Conservation (phyloP, 2,329 filamentous ascomycete species). For the Emericellopsis atlantica region DNA sequence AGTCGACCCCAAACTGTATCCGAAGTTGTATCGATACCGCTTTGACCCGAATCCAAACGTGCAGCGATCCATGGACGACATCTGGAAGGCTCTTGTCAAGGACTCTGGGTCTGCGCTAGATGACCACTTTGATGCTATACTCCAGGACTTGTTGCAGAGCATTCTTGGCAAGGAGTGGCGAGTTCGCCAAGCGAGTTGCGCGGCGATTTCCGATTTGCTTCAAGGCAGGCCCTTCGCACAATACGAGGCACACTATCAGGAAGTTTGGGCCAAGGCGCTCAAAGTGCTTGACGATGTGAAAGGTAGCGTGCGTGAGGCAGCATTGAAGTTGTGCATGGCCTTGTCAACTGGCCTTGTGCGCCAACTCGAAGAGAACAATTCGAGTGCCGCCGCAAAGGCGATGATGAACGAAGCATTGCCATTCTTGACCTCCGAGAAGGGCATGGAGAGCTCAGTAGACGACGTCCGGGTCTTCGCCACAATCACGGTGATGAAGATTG, state of each 20-base stretch:
- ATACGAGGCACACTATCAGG: conserved; percentile 74
- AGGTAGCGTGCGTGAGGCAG: conserved; percentile 70
- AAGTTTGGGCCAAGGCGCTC: conserved; percentile 77
- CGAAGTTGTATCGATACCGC: conserved; percentile 85
- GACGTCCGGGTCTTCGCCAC: conserved; percentile 79
- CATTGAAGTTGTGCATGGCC: conserved; percentile 68
- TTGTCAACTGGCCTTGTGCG: conserved; percentile 78
- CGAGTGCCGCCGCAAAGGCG: conserved; percentile 51
- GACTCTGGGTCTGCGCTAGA: conserved; percentile 69
- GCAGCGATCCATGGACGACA: conserved; percentile 90
- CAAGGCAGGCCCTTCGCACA: conserved; percentile 63
- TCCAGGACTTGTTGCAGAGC: conserved; percentile 74
- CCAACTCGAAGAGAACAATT: conserved; percentile 67
- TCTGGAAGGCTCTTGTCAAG: conserved; percentile 93
- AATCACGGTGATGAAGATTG: conserved; percentile 74
- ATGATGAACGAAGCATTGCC: conserved; percentile 84
- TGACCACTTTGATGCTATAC: conserved; percentile 74
- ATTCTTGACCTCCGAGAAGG: conserved; percentile 79
- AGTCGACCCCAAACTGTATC: conserved; percentile 86
- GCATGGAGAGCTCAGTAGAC: conserved; percentile 76
- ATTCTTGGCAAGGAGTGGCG: conserved; percentile 90
- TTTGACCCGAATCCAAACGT: conserved; percentile 95
- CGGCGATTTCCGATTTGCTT: conserved; percentile 77
- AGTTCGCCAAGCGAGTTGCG: conserved; percentile 82
- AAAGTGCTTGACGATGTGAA: conserved; percentile 96